Evolutionary conservation across 1,284 basidiomycete genomes (phyloP).

Genomic region (Leccinum fallax): DNA sequence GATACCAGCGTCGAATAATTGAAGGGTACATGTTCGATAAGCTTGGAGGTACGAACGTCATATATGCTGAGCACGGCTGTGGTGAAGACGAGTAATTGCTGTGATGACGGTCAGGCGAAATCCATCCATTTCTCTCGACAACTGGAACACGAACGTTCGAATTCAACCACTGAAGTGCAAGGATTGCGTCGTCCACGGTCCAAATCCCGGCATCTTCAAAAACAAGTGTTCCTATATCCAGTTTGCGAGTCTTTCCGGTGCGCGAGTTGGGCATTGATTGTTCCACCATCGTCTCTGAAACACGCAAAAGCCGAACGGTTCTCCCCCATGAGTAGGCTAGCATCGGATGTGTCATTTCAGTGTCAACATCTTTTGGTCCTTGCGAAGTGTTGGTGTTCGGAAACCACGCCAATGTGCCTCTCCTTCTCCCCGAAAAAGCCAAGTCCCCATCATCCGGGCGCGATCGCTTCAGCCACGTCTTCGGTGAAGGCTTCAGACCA

Average conservation of each 20-base stretch:
- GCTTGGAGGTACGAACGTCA: slow-evolving; percentile 57
- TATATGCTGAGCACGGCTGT: slow-evolving; percentile 65
- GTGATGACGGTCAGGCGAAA: slow-evolving; percentile 14
- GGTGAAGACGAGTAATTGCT: slow-evolving; percentile 71
- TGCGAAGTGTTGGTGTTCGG: slow-evolving; percentile 49
- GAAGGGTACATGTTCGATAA: slow-evolving; percentile 62
- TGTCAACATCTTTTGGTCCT: slow-evolving; percentile 29
- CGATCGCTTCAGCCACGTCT: slow-evolving; percentile 89
- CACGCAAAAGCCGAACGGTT: slow-evolving; percentile 62
- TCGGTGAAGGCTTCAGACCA: slow-evolving; percentile 88
- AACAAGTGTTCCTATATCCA: slow-evolving; percentile 64
- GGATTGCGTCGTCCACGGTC: slow-evolving; percentile 56
- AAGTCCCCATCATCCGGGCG: slow-evolving; percentile 52
- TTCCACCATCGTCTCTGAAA: slow-evolving; percentile 61
- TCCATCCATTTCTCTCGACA: slow-evolving; percentile 5
- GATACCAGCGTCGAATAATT: slow-evolving; percentile 57
- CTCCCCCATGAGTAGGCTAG: slow-evolving; percentile 86
- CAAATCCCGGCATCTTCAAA: slow-evolving; percentile 61
- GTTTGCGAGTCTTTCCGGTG: slow-evolving; percentile 58
- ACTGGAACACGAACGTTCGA: slow-evolving; percentile 62
- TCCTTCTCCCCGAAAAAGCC: slow-evolving; percentile 50
- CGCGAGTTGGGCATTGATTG: slow-evolving; percentile 55
- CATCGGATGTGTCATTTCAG: slow-evolving; percentile 50
- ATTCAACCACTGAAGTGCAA: slow-evolving; percentile 77
- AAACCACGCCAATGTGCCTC: slow-evolving; percentile 78